Evolutionary conservation across 345 rosid species (phyloP).

Genomic region (Arabidopsis thaliana): DNA sequence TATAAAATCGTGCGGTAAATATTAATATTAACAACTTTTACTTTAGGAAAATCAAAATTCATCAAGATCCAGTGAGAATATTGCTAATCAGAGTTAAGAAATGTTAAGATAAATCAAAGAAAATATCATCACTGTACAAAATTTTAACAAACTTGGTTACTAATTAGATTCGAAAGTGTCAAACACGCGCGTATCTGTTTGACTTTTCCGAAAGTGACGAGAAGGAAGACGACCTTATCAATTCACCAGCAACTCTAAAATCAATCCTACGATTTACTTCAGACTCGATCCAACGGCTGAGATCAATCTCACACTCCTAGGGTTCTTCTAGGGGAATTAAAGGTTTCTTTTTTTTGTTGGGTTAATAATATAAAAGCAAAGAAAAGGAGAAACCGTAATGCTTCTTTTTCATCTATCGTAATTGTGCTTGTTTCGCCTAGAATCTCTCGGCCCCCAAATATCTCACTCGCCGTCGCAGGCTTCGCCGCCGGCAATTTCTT

Average conservation of each 20-base stretch:
- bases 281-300: slow-evolving; percentile 38
- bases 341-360: too few relatives aligned
- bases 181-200: slow-evolving; percentile 4
- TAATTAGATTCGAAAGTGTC: not conserved
- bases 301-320: slow-evolving; percentile 27
- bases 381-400: not conserved
- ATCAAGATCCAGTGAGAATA: too few relatives aligned
- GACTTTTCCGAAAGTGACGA: slow-evolving; percentile 20
- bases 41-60: too few relatives aligned
- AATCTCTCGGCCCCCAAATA: slow-evolving; percentile 30
- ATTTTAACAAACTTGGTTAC: not conserved
- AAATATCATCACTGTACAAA: not conserved
- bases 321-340: slow-evolving; percentile 7
- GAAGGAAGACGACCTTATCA: slow-evolving; percentile 28
- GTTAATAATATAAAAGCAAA: slow-evolving; percentile 28
- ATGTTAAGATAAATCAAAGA: too few relatives aligned
- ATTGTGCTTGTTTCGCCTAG: slow-evolving; percentile 6
- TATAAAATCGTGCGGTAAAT: too few relatives aligned
- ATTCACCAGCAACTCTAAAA: not conserved
- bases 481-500: slow-evolving; percentile 57
- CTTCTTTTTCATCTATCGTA: slow-evolving; percentile 24
- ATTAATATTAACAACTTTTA: too few relatives aligned
- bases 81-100: too few relatives aligned
- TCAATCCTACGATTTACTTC: slow-evolving; percentile 15
- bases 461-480: slow-evolving; percentile 58